Percentiles rank a stretch among this genome's conserved stretches.
Evolutionary conservation across 2,329 filamentous ascomycete genomes (phyloP).

Genomic region (Fusarium pilosicola): DNA sequence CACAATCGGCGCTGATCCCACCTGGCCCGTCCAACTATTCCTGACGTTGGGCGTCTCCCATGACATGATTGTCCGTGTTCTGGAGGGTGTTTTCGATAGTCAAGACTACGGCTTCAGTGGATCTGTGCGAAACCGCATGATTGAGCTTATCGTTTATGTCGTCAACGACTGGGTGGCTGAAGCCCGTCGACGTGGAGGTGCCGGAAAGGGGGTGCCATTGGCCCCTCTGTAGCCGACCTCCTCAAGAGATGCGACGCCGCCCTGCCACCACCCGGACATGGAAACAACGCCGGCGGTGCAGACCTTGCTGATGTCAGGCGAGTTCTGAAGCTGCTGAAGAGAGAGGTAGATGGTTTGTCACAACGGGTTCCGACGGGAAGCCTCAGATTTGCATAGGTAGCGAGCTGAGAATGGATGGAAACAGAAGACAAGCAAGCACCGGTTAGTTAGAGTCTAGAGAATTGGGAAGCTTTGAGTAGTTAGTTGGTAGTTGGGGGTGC

Average conservation of each 20-base stretch:
- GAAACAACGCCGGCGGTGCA: conserved; percentile 56
- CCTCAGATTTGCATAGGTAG: conserved; percentile 57
- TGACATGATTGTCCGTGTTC: conserved; percentile 64
- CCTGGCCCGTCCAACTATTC: conserved; percentile 68
- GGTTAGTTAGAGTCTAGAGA: conserved; percentile 11
- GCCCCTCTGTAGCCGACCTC: conserved; percentile 60
- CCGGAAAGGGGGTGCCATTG: conserved; percentile 52
- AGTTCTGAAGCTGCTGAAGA: conserved; percentile 54
- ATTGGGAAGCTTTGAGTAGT: conserved; percentile 31
- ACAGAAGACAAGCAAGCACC: background rate
- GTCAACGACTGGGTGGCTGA: conserved; percentile 62
- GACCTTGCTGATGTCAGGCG: conserved; percentile 57
- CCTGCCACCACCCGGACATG: conserved; percentile 52
- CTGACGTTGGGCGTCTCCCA: conserved; percentile 65
- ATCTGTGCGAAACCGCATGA: conserved; percentile 58
- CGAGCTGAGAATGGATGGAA: background rate
- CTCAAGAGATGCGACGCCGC: conserved; percentile 61
- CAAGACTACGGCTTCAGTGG: conserved; percentile 69
- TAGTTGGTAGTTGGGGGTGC: conserved; percentile 24
- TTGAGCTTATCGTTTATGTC: conserved; percentile 64
- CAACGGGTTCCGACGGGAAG: conserved; percentile 55
- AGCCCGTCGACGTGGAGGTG: conserved; percentile 58
- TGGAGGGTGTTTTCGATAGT: conserved; percentile 67
- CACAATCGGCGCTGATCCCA: conserved; percentile 65
- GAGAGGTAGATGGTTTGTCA: conserved; percentile 57